A percentile compares a stretch with the other conserved stretches of the same genome.
phyloP scores from a whole-genome alignment of 108 stramenopile species.

The Skeletonema marinoi region DNA sequence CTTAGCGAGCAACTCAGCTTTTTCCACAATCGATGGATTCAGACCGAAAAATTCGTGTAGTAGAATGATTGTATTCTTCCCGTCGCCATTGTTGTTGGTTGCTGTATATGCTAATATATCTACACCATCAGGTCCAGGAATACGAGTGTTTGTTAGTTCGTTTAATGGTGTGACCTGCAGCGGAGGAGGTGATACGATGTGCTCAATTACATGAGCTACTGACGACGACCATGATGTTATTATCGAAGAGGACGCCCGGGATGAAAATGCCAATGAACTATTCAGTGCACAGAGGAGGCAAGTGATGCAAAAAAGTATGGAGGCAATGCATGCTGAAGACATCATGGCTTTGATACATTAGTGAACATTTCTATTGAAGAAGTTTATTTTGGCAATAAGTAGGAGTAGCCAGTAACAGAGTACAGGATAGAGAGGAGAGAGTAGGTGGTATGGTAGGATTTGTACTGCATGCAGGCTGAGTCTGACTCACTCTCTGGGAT shows the following conservation, averaged over 20 bases:
- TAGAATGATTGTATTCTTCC: slow-evolving; percentile 6
- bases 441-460: too few relatives aligned
- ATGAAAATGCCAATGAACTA: not conserved
- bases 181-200: not conserved
- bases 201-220: not conserved
- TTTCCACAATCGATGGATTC: slow-evolving; percentile 15
- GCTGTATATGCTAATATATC: not conserved
- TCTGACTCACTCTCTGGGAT: too few relatives aligned
- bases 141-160: not conserved
- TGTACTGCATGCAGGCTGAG: too few relatives aligned
- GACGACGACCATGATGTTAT: not conserved
- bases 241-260: not conserved
- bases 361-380: too few relatives aligned
- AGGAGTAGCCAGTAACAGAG: too few relatives aligned
- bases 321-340: not conserved
- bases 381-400: too few relatives aligned
- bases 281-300: not conserved
- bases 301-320: not conserved
- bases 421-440: too few relatives aligned
- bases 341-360: not conserved
- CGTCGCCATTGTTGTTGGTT: not conserved
- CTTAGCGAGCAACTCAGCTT: slow-evolving; percentile 9
- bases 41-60: slow-evolving; percentile 42
- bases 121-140: not conserved
- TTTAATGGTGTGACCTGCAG: not conserved